phyloP scores from a whole-genome alignment of 176 grass and related monocot species.

The Eremochloa ophiuroides region DNA sequence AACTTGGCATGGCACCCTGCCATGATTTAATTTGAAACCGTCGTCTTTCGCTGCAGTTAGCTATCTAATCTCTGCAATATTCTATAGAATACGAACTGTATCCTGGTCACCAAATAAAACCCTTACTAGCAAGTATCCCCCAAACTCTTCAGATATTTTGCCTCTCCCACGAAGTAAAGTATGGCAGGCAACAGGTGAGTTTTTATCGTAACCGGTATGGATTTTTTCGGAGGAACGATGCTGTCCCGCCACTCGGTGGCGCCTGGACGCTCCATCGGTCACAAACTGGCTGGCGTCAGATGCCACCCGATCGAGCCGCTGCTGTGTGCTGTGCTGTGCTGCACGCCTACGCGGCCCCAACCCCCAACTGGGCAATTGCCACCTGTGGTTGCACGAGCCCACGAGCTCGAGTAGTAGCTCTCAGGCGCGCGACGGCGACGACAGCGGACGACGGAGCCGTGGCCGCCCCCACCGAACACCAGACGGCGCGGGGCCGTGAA shows the following conservation, averaged over 20 bases:
- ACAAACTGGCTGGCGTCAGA: neutral
- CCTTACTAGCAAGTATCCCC: neutral
- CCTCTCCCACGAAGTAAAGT: neutral
- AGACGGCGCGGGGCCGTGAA: constrained; percentile 24
- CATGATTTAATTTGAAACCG: neutral
- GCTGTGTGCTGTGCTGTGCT: neutral
- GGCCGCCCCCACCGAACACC: neutral
- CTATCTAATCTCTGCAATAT: neutral
- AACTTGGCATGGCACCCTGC: constrained; percentile 4
- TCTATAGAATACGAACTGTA: neutral
- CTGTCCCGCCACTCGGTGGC: neutral
- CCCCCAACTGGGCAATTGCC: neutral
- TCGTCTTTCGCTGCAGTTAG: neutral
- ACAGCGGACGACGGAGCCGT: neutral
- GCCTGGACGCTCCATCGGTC: neutral
- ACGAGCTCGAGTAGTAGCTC: neutral
- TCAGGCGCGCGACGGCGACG: neutral
- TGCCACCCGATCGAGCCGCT: neutral
- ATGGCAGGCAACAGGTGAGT: neutral
- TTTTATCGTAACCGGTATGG: neutral
- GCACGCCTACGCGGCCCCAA: neutral
- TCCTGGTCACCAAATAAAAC: neutral
- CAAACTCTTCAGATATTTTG: neutral
- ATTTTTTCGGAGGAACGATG: neutral
- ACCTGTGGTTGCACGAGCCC: constrained; percentile 4